phyloP scores from a whole-genome alignment of 257 asterid species.

The Leonotis leonurus region DNA sequence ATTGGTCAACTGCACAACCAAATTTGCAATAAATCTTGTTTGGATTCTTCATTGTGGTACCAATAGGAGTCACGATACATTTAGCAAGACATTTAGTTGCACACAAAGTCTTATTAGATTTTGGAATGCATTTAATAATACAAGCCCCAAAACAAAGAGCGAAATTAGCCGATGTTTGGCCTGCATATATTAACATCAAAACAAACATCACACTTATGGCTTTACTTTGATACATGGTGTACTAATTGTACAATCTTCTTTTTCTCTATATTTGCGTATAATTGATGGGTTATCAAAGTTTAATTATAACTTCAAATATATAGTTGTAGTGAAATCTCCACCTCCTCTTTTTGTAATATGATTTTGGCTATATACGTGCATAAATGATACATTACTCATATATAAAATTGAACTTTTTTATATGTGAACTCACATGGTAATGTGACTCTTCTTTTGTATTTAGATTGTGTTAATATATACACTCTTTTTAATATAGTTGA shows the following conservation, averaged over 20 bases:
- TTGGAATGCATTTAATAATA: background rate
- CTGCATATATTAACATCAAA: background rate
- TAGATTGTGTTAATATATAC: too few species aligned
- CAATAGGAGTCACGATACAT: background rate
- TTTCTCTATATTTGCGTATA: background rate
- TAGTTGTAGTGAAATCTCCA: background rate
- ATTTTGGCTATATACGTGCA: too few species aligned
- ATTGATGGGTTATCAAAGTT: background rate
- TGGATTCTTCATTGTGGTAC: background rate
- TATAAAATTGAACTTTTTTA: too few species aligned
- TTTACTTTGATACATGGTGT: background rate
- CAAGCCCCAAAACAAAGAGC: background rate
- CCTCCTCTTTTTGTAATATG: background rate
- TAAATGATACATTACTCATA: too few species aligned
- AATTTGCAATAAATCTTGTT: background rate
- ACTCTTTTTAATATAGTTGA: too few species aligned
- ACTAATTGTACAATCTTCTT: background rate
- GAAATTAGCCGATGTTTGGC: background rate
- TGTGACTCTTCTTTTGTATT: too few species aligned
- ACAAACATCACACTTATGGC: background rate
- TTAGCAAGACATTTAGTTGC: background rate
- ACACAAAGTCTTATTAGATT: background rate
- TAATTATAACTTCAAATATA: background rate
- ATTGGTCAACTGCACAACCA: conserved; percentile 1
- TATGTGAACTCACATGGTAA: too few species aligned